Conservation (phyloP, 768 basidiomycete genomes). For the Collybia sp. region DNA sequence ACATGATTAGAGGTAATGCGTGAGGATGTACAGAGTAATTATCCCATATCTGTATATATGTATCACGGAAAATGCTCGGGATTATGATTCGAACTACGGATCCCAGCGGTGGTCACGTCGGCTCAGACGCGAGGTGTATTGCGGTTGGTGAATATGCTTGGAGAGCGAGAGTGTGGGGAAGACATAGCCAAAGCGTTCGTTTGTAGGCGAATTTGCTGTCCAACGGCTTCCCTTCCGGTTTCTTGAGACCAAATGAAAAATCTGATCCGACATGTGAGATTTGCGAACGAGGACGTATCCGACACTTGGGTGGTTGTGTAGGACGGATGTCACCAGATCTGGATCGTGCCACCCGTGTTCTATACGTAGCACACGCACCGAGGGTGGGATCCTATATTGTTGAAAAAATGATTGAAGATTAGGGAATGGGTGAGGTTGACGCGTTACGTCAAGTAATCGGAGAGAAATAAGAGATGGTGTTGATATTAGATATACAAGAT, state of each 20-base stretch:
- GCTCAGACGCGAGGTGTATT: too few species aligned
- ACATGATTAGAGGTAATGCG: not conserved
- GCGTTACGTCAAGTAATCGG: slow-evolving; percentile 39
- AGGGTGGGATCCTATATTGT: slow-evolving; percentile 33
- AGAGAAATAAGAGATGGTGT: slow-evolving; percentile 45
- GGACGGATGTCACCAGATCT: slow-evolving; percentile 30
- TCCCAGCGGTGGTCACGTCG: too few species aligned
- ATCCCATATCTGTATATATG: not conserved
- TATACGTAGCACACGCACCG: slow-evolving; percentile 32
- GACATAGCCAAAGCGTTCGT: not conserved
- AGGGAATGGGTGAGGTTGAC: slow-evolving; percentile 33
- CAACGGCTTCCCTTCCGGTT: slow-evolving; percentile 4
- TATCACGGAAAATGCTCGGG: too few species aligned
- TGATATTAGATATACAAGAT: slow-evolving; percentile 44
- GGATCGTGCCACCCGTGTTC: slow-evolving; percentile 46
- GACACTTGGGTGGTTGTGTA: slow-evolving; percentile 26
- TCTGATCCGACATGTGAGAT: slow-evolving; percentile 26
- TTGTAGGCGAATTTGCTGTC: slow-evolving; percentile 1
- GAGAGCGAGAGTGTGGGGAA: not conserved
- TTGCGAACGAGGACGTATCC: slow-evolving; percentile 28
- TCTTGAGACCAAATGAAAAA: slow-evolving; percentile 19
- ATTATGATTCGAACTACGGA: too few species aligned
- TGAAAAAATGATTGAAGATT: slow-evolving; percentile 44
- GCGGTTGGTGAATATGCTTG: too few species aligned
- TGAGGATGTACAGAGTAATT: not conserved